Evolutionary conservation across 2,329 filamentous ascomycete species (phyloP).

Genomic region (Aspergillus tanneri): DNA sequence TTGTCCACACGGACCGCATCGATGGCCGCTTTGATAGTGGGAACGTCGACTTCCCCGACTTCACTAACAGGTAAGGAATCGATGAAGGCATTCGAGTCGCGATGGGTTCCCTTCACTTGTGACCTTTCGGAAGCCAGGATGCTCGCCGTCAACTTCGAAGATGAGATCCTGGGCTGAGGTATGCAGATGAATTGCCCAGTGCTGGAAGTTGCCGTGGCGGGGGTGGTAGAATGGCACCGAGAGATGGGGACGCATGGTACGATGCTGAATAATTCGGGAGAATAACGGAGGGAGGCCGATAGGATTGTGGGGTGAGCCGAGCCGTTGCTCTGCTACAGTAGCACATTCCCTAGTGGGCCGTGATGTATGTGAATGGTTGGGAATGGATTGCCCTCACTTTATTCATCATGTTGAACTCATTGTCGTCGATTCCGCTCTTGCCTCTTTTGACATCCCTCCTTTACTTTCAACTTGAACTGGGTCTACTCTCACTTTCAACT

Average conservation of each 20-base stretch:
- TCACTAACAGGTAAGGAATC: conserved; percentile 13
- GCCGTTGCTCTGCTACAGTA: too few species aligned
- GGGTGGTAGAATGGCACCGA: conserved; percentile 15
- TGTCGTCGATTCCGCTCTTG: background rate
- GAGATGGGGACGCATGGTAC: conserved; percentile 3
- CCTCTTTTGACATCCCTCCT: too few species aligned
- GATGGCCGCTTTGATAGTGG: conserved; percentile 12
- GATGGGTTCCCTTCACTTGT: conserved; percentile 11
- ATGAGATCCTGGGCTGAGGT: conserved; percentile 13
- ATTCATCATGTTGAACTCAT: too few species aligned
- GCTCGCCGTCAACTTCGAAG: conserved; percentile 25
- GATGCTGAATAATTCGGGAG: too few species aligned
- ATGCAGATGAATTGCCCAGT: conserved; percentile 25
- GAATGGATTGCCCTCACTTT: too few species aligned
- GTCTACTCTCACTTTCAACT: too few species aligned
- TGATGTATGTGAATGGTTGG: too few species aligned
- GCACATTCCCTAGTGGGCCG: too few species aligned
- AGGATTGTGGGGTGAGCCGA: too few species aligned
- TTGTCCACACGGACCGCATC: conserved; percentile 19
- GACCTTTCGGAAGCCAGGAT: conserved; percentile 18
- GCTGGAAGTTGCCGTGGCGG: conserved; percentile 24
- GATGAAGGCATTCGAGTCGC: conserved; percentile 10
- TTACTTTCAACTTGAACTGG: too few species aligned
- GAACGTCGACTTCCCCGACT: conserved; percentile 13
- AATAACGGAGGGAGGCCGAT: too few species aligned